Evolutionary conservation across 306 rosid species (phyloP).

Genomic region (Dicorynia guianensis): DNA sequence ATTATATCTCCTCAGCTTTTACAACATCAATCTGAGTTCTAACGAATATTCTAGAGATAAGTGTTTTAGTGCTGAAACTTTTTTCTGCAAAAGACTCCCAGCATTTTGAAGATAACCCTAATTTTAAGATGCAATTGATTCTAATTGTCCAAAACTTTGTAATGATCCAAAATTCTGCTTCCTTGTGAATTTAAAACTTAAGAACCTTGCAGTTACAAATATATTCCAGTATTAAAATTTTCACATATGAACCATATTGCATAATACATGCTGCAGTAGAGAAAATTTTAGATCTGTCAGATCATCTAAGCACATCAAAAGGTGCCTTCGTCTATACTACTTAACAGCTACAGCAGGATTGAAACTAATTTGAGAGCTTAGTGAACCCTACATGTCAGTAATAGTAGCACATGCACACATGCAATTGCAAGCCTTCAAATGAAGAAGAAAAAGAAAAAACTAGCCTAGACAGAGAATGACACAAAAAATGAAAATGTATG

Average conservation of each 20-base stretch:
- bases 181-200: background rate
- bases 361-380: background rate
- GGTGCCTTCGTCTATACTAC: background rate
- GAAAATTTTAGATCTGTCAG: conserved; percentile 1
- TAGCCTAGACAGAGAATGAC: conserved; percentile 19
- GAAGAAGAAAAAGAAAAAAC: conserved; percentile 8
- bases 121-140: background rate
- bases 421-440: background rate
- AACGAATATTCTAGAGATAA: background rate
- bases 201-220: background rate
- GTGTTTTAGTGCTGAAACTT: background rate
- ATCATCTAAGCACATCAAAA: background rate
- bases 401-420: background rate
- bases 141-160: conserved; percentile 13
- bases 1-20: background rate
- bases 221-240: background rate
- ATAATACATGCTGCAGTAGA: background rate
- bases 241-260: background rate
- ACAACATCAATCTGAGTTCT: background rate
- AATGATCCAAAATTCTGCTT: background rate
- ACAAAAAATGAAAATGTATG: conserved; percentile 21
- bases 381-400: background rate
- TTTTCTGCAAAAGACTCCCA: background rate
- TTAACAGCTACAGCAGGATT: background rate
- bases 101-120: background rate